These are phyloP conservation scores for Fusarium albosuccineum DNA, from an alignment of 2,329 filamentous ascomycete species.

Conservation along the genomic window DNA sequence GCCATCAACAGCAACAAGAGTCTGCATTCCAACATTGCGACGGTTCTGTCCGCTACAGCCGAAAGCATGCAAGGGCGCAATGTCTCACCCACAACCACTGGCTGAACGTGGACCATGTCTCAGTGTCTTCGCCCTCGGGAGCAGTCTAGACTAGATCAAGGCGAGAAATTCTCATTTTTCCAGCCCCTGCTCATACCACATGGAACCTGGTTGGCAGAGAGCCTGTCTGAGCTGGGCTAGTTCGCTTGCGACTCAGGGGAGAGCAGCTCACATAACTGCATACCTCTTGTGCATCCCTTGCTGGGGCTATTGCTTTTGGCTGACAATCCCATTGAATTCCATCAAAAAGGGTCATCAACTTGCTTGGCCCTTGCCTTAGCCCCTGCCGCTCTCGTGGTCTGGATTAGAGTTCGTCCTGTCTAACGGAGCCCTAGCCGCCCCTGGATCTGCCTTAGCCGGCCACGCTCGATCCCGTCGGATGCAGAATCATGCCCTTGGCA, in stretches of 20 bases:
- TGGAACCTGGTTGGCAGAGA: constrained; percentile 10
- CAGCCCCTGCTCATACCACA: constrained; percentile 3
- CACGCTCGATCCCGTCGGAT: neutral
- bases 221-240: neutral
- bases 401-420: neutral
- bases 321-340: constrained; percentile 9
- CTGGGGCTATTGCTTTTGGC: neutral
- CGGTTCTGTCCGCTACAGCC: neutral
- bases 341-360: neutral
- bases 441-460: neutral
- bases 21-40: constrained; percentile 30
- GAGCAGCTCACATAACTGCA: neutral
- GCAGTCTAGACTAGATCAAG: constrained; percentile 6
- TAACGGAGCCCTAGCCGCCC: neutral
- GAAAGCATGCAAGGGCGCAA: constrained; percentile 36
- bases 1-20: constrained; percentile 10
- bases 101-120: constrained; percentile 23
- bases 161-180: constrained; percentile 9
- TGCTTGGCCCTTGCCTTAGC: neutral
- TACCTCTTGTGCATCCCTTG: constrained; percentile 10
- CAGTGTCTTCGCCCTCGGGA: constrained; percentile 9
- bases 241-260: neutral
- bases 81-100: neutral
- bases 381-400: neutral
- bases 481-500: neutral